phyloP scores from a whole-genome alignment of 108 stramenopile species.

The Chaetoceros muelleri region DNA sequence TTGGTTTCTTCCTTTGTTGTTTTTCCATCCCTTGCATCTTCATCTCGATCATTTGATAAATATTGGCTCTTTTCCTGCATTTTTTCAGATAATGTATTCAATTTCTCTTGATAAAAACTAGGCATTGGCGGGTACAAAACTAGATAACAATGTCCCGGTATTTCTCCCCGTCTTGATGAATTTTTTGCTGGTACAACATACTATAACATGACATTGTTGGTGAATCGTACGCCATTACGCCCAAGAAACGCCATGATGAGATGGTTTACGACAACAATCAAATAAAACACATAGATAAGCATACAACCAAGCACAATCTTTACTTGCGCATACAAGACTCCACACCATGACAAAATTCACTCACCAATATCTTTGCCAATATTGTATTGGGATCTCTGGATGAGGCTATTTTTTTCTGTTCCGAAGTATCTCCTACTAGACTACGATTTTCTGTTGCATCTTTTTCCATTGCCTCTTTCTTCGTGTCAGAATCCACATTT shows the following conservation, averaged over 20 bases:
- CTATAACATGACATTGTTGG: not conserved
- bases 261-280: too few species aligned
- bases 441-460: not conserved
- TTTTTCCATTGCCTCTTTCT: not conserved
- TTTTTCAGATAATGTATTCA: not conserved
- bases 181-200: not conserved
- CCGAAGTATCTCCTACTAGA: too few species aligned
- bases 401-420: not conserved
- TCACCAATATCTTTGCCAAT: not conserved
- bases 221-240: too few species aligned
- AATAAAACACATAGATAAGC: too few species aligned
- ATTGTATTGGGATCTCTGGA: not conserved
- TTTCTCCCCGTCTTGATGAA: not conserved
- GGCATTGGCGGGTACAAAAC: conserved; percentile 1
- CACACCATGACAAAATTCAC: not conserved
- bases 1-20: not conserved
- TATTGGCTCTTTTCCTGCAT: not conserved
- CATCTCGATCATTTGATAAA: not conserved
- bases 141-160: not conserved
- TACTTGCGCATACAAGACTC: not conserved
- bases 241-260: too few species aligned
- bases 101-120: not conserved
- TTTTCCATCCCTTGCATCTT: not conserved
- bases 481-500: not conserved
- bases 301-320: too few species aligned